These are phyloP conservation scores for Metschnikowia rubicola DNA, from an alignment of 805 yeast species.

Conservation along the genomic window DNA sequence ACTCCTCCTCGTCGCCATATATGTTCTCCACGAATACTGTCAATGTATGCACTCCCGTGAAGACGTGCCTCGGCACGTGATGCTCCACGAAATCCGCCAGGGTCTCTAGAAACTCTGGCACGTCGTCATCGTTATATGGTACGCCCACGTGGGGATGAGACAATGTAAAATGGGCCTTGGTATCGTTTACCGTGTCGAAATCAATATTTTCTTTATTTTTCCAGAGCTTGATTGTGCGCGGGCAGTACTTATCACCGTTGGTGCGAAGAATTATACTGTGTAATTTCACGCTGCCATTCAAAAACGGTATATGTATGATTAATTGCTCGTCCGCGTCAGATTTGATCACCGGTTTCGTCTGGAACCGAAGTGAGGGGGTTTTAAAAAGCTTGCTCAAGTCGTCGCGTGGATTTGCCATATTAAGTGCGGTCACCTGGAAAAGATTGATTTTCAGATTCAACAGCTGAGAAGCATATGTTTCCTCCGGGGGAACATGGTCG, in stretches of 20 bases:
- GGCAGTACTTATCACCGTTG: conserved; percentile 60
- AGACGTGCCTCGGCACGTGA: conserved; percentile 67
- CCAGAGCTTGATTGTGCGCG: conserved; percentile 63
- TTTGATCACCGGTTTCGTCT: conserved; percentile 45
- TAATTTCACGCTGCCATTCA: conserved; percentile 64
- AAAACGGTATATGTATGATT: conserved; percentile 73
- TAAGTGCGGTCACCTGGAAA: conserved; percentile 58
- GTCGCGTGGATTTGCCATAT: conserved; percentile 50
- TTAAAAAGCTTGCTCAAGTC: conserved; percentile 56
- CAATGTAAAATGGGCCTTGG: conserved; percentile 48
- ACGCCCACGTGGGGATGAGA: conserved; percentile 66
- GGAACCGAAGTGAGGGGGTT: conserved; percentile 45
- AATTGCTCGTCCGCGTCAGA: conserved; percentile 83
- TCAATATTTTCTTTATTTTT: conserved; percentile 71
- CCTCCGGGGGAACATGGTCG: conserved; percentile 53
- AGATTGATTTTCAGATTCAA: conserved; percentile 59
- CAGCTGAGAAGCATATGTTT: conserved; percentile 69
- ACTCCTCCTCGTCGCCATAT: conserved; percentile 41
- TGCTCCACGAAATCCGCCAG: conserved; percentile 73
- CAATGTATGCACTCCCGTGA: conserved; percentile 65
- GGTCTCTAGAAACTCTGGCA: conserved; percentile 30
- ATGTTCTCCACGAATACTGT: conserved; percentile 67
- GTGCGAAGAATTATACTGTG: conserved; percentile 72
- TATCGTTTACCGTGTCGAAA: conserved; percentile 55
- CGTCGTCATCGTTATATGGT: conserved; percentile 29